phyloP scores from a whole-genome alignment of 176 grass and related monocot species.

The Paspalum vaginatum region DNA sequence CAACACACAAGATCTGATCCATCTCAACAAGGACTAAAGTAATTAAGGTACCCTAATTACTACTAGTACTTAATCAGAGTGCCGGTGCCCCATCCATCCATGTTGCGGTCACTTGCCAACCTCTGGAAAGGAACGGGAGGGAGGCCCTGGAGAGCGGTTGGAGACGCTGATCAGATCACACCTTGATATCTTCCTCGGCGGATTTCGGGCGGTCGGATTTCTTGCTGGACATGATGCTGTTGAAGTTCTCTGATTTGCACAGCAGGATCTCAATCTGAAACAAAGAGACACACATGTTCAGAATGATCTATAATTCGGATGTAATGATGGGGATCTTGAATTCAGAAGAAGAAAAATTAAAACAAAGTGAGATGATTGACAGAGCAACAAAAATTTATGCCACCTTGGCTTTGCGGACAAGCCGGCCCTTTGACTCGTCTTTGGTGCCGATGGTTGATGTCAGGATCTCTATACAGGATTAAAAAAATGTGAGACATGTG shows the following conservation, averaged over 20 bases:
- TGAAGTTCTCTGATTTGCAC: constrained; percentile 75
- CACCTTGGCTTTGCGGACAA: constrained; percentile 94
- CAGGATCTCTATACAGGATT: constrained; percentile 58
- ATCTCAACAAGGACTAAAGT: constrained; percentile 30
- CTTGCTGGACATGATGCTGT: constrained; percentile 56
- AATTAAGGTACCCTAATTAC: constrained; percentile 39
- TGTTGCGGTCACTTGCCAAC: constrained; percentile 9
- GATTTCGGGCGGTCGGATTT: constrained; percentile 57
- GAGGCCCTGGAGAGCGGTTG: not conserved
- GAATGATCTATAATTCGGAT: not conserved
- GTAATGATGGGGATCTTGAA: not conserved
- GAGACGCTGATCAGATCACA: constrained; percentile 22
- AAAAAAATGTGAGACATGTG: not conserved
- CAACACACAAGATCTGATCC: constrained; percentile 20
- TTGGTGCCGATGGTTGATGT: constrained; percentile 90
- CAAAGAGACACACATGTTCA: not conserved
- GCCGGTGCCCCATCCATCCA: constrained; percentile 20
- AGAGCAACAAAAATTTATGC: not conserved
- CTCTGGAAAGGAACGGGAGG: constrained; percentile 30
- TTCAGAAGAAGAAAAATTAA: not conserved
- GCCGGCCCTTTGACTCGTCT: constrained; percentile 74
- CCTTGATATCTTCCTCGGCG: constrained; percentile 51
- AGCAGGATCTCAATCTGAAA: constrained; percentile 90
- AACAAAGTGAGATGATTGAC: not conserved
- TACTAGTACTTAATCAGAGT: constrained; percentile 28